Base-by-base conservation (phyloP, 2,329 filamentous ascomycete genomes). In the Malbranchea zuffiana region DNA sequence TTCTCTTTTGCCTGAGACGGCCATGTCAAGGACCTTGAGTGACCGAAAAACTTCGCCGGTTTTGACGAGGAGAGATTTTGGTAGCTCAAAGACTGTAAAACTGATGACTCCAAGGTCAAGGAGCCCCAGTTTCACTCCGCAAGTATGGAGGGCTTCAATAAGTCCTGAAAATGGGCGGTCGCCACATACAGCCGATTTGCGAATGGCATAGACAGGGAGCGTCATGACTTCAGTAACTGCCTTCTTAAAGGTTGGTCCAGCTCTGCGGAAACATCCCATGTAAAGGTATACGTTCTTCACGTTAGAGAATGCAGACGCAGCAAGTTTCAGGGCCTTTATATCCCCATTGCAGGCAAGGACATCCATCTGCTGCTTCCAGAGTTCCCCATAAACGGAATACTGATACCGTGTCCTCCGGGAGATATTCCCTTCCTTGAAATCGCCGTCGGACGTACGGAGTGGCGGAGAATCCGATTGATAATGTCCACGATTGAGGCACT, bases 81-180 rank as follows among this genome's bases (percentile, higher is more conserved):
- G n/a, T 10, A 23, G 32, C 18, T 36, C 19, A 17, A 40, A 36
- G 10, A 36, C 33, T 6, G 32, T 12, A 12, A 24, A 40, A 1
- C 32, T 30, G 16, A 40, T 16, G 18, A 20, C 15, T 2, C 26
- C 25, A 13, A 40, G 8, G 29, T 35, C 26, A 12, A 40, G 15
- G n/a, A 15, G 18, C 18, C 29, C 32, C 10, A 40, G 13, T 18
- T 24, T 31, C 18, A 40, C 28, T 10, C 29, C 11, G 3, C 25
- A 17, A 17, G 19, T 27, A n/a, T 10, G 21, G 6, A 40, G 19
- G n/a, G 29, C 15, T 5, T 15, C 13, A 25, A 40, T 40, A 2
- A 40, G n/a, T 17, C 20, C 32, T 12, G 35, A 29, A 24, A 35
- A 40, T 16, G 35, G 32, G 16, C 17, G 18, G 15, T 16, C 19